Base-by-base conservation (phyloP, 1,139 yeast genomes). In the Meyerozyma elateridarum region DNA sequence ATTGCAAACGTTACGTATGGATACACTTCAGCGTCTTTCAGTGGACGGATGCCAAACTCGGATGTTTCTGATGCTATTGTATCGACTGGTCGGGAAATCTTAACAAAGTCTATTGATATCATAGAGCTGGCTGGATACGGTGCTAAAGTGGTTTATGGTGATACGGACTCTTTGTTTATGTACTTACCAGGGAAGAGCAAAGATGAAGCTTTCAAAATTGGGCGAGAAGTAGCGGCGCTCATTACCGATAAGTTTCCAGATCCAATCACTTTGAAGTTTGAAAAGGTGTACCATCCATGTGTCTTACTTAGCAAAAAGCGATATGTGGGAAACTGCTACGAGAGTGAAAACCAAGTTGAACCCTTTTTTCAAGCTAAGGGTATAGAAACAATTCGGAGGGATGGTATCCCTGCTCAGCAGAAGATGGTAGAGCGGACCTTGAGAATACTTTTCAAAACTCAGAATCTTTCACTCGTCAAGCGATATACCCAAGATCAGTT, bases 1-100 rank as follows among this genome's bases (percentile, higher is more conserved):
- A 81, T 89, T 34, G 96, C 98, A 1, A 89, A 88, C 54, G 98
- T 91, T 11, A 89, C 96, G 0, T 91, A 91, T 60, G 98, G 98
- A 0, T 91, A 91, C 50, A 73, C 97, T 0, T 83, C 96, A 0
- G 98, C 98, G 0, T 77, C 95, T 0, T 91, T 81, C 49, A 87
- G 96, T 20, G 98, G 98, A 0, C 64, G 98, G 41, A 91, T 91
- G 98, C 98, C 98, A 0, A 85, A 93, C 47, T 79, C 95, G 0
- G 97, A 88, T 51, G 72, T 91, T 20, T 95, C 98, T 0, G 98
- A 91, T 58, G 83, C 95, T 8, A 87, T 91, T 51, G 98, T 91
- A 0, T 78, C 91, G 17, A 80, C 93, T 0, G 98, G 93, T 0
- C 64, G 97, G 36, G 96, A 89, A 52, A 81, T 88, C 0, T 57